Percentiles rank a stretch among this genome's conserved stretches.
Conservation (phyloP, 768 basidiomycete genomes). For the Termitomyces sp. region DNA sequence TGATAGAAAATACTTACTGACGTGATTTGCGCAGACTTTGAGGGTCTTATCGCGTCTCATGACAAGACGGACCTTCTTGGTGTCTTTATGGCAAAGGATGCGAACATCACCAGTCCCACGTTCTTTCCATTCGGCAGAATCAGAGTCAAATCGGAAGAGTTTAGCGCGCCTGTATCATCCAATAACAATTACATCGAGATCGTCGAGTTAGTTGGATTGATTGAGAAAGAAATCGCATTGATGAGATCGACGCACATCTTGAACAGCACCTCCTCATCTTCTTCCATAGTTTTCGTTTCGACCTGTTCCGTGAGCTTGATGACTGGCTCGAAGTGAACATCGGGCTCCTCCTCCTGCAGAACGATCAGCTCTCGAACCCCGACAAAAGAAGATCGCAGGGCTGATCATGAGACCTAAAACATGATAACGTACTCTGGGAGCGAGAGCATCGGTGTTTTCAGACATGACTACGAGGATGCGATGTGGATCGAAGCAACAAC, state of each 20-base stretch:
- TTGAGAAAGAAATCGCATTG: constrained; percentile 31
- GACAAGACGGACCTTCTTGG: constrained; percentile 90
- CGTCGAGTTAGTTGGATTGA: constrained; percentile 22
- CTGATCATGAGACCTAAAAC: constrained; percentile 10
- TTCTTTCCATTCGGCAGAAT: constrained; percentile 92
- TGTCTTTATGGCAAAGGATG: constrained; percentile 83
- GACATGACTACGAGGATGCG: constrained; percentile 41
- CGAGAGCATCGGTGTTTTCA: constrained; percentile 58
- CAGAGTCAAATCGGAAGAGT: constrained; percentile 88
- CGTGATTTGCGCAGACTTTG: constrained; percentile 99
- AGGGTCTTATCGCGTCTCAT: constrained; percentile 99
- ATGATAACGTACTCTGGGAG: constrained; percentile 57
- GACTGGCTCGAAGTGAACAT: constrained; percentile 93
- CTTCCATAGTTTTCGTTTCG: constrained; percentile 91
- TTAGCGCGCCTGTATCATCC: constrained; percentile 78
- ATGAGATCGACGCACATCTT: constrained; percentile 74
- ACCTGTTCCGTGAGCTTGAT: constrained; percentile 95
- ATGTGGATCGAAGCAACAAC: constrained; percentile 17
- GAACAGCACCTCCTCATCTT: constrained; percentile 89
- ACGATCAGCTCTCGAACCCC: constrained; percentile 16
- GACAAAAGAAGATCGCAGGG: constrained; percentile 4
- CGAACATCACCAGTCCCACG: constrained; percentile 95
- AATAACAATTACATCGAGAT: constrained; percentile 9
- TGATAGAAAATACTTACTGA: constrained; percentile 47
- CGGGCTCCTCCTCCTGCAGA: constrained; percentile 68